These are phyloP conservation scores for Rhizopogon rudus DNA, from an alignment of 768 basidiomycete genomes.

Conservation along the genomic window DNA sequence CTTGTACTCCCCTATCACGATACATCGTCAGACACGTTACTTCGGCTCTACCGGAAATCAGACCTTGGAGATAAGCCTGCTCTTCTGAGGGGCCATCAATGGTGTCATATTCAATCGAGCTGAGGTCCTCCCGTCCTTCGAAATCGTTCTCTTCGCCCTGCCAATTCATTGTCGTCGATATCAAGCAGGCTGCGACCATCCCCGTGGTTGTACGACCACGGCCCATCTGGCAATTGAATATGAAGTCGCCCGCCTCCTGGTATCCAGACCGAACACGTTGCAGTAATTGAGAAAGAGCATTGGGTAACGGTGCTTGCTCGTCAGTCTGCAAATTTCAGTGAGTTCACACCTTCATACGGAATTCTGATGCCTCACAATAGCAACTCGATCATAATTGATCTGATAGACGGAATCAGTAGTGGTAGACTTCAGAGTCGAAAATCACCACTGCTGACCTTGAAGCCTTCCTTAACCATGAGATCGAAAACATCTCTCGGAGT, in stretches of 20 bases:
- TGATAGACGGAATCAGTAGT: constrained; percentile 21
- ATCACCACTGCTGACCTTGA: constrained; percentile 43
- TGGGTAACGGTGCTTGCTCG: constrained; percentile 93
- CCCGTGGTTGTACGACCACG: constrained; percentile 91
- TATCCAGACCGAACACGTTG: constrained; percentile 61
- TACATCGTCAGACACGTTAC: not conserved
- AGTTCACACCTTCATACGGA: not conserved
- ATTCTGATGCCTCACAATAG: constrained; percentile 59
- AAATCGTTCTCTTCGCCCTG: constrained; percentile 34
- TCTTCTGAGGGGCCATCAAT: constrained; percentile 86
- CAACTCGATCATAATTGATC: constrained; percentile 86
- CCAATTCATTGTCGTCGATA: constrained; percentile 71
- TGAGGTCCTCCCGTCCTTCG: constrained; percentile 30
- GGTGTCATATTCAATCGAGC: constrained; percentile 49
- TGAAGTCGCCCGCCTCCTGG: constrained; percentile 64
- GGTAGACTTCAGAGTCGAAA: not conserved
- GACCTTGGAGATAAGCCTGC: constrained; percentile 84
- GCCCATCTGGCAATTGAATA: constrained; percentile 99
- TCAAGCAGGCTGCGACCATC: constrained; percentile 86
- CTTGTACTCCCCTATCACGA: constrained; percentile 86
- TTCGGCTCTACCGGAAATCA: not conserved
- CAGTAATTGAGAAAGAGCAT: constrained; percentile 74
- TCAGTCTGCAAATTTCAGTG: constrained; percentile 65
- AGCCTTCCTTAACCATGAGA: constrained; percentile 71
- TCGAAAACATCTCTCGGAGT: constrained; percentile 83